phyloP scores from a whole-genome alignment of 176 grass and related monocot genomes.

The Hyparrhenia diplandra region DNA sequence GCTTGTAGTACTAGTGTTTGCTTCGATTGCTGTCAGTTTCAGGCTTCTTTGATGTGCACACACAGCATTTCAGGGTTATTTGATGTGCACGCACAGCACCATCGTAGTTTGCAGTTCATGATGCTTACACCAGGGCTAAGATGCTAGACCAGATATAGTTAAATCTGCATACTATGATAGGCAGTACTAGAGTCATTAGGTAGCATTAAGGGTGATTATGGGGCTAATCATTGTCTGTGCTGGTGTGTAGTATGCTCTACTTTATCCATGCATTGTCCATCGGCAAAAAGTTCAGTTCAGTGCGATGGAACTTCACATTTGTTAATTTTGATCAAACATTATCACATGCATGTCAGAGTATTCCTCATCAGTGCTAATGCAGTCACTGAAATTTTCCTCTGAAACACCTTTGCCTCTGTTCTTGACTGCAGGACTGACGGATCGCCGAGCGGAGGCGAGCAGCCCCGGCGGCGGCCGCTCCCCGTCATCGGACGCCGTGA shows the following conservation, averaged over 20 bases:
- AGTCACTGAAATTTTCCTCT: background rate
- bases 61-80: too few species aligned
- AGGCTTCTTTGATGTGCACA: background rate
- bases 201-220: slow-evolving; percentile 4
- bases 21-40: background rate
- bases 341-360: background rate
- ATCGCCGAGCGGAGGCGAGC: background rate
- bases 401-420: background rate
- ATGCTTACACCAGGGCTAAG: background rate
- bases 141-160: background rate
- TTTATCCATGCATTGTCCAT: background rate
- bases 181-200: slow-evolving; percentile 2
- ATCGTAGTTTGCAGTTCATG: background rate
- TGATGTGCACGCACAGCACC: background rate
- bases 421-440: background rate
- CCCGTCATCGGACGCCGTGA: slow-evolving; percentile 18
- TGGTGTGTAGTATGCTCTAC: background rate
- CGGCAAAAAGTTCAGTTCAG: background rate
- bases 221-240: slow-evolving; percentile 16
- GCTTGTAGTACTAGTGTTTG: background rate
- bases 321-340: background rate
- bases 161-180: background rate
- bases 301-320: background rate
- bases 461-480: slow-evolving; percentile 20
- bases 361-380: background rate